phyloP scores from a whole-genome alignment of 164 flowering plant genomes.

The Berberis vulgaris region DNA sequence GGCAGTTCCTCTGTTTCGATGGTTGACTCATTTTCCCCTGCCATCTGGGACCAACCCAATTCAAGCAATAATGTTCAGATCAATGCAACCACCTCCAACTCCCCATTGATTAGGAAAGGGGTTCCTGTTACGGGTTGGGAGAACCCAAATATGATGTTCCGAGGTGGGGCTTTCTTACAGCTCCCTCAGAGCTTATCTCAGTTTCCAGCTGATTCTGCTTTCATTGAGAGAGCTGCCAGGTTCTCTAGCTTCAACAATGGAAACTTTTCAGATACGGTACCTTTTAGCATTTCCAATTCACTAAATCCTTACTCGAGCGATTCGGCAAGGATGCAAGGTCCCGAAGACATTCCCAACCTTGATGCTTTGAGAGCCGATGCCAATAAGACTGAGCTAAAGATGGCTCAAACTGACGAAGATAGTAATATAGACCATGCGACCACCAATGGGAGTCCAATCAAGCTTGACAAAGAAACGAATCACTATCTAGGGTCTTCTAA shows the following conservation, averaged over 20 bases:
- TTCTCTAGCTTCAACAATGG: conserved; percentile 74
- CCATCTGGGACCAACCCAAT: conserved; percentile 36
- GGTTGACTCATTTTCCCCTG: conserved; percentile 46
- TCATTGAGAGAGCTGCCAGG: conserved; percentile 91
- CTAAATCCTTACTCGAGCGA: conserved; percentile 32
- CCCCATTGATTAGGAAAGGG: conserved; percentile 24
- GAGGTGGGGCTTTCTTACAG: conserved; percentile 26
- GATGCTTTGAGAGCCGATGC: conserved; percentile 23
- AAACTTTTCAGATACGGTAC: conserved; percentile 49
- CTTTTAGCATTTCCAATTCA: conserved; percentile 33
- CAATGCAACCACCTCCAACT: conserved; percentile 23
- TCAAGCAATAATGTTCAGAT: conserved; percentile 24
- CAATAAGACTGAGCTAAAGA: conserved; percentile 28
- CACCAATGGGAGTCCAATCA: conserved; percentile 35
- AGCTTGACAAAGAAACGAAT: conserved; percentile 35
- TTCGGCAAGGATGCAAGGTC: conserved; percentile 26
- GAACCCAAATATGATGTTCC: conserved; percentile 11
- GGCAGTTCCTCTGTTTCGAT: conserved; percentile 21
- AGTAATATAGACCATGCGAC: conserved; percentile 25
- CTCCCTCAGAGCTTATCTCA: conserved; percentile 66
- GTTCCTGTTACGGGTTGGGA: conserved; percentile 25
- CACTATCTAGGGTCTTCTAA: conserved; percentile 27
- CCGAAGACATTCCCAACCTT: conserved; percentile 22
- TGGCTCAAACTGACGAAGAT: conserved; percentile 17
- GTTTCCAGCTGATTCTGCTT: conserved; percentile 74